These are phyloP conservation scores for Xylaria scruposa DNA, from an alignment of 495 filamentous ascomycete species.

Conservation along the genomic window DNA sequence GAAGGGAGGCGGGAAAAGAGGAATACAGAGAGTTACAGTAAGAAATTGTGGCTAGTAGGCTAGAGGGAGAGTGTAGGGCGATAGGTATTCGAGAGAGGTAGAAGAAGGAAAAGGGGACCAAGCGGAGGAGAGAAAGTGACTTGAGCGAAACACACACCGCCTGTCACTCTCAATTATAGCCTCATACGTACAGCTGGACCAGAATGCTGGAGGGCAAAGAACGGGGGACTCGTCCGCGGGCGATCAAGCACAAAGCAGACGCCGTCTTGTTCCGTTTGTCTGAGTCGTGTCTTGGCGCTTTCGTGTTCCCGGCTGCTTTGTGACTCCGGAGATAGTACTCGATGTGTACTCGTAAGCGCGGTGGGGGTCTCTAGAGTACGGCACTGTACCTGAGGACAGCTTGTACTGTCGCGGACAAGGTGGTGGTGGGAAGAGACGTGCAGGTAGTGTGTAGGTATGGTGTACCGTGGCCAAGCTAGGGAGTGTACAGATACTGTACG, in stretches of 20 bases:
- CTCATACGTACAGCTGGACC: background rate
- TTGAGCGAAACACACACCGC: conserved; percentile 14
- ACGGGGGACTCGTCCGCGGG: conserved; percentile 6
- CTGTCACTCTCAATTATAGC: conserved; percentile 7
- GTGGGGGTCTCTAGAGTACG: conserved; percentile 1
- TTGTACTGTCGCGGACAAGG: conserved; percentile 15
- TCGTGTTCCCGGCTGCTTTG: conserved; percentile 10
- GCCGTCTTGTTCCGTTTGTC: conserved; percentile 21
- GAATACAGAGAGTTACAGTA: background rate
- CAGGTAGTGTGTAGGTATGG: conserved; percentile 5
- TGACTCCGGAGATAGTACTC: conserved; percentile 14
- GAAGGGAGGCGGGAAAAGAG: background rate
- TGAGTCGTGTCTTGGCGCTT: conserved; percentile 14
- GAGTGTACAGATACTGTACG: conserved; percentile 20
- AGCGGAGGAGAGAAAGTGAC: conserved; percentile 6
- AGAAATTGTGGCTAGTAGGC: background rate
- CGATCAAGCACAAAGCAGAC: conserved; percentile 2
- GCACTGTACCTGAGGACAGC: conserved; percentile 7
- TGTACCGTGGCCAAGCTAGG: conserved; percentile 15
- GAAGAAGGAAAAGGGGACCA: conserved; percentile 2
- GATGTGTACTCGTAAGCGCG: conserved; percentile 18
- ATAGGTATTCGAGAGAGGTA: background rate
- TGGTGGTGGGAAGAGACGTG: conserved; percentile 13
- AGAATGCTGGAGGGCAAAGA: background rate
- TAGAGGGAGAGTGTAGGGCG: background rate